Conservation (phyloP, 2,329 filamentous ascomycete species). For the Amauroascus verrucosus region DNA sequence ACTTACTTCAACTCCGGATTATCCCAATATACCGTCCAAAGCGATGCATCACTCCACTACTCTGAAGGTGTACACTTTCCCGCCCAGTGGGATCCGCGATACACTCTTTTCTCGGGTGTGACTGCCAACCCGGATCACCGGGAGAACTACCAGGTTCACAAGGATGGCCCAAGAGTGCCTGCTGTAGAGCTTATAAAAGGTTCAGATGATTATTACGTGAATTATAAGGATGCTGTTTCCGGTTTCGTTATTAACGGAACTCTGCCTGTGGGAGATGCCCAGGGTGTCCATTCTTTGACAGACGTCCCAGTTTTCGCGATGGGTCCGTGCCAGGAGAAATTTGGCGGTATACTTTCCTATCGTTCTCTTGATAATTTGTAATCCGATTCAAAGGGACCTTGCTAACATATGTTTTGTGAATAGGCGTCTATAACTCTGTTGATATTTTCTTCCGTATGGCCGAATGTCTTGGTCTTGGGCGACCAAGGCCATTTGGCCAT, state of each 20-base stretch:
- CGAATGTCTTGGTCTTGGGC: slow-evolving; percentile 28
- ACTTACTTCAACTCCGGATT: slow-evolving; percentile 62
- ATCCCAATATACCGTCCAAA: slow-evolving; percentile 59
- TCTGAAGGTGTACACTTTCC: slow-evolving; percentile 67
- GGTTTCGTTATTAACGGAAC: slow-evolving; percentile 71
- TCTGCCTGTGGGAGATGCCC: slow-evolving; percentile 49
- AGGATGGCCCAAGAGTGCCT: slow-evolving; percentile 52
- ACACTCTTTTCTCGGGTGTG: slow-evolving; percentile 65
- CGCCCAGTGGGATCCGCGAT: slow-evolving; percentile 73
- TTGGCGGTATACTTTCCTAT: slow-evolving; percentile 46
- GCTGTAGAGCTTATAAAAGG: slow-evolving; percentile 45
- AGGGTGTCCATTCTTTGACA: slow-evolving; percentile 67
- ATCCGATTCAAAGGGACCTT: no score
- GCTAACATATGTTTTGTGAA: slow-evolving; percentile 6
- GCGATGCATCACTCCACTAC: slow-evolving; percentile 53
- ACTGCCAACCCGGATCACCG: slow-evolving; percentile 62
- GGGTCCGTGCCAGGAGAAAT: slow-evolving; percentile 68
- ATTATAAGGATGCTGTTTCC: slow-evolving; percentile 53
- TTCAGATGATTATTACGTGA: slow-evolving; percentile 53
- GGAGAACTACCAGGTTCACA: slow-evolving; percentile 65
- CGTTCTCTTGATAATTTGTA: background rate
- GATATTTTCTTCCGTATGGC: slow-evolving; percentile 36
- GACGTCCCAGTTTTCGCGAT: slow-evolving; percentile 69
- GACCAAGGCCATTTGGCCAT: background rate
- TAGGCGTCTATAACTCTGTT: slow-evolving; percentile 29